Evolutionary conservation across 768 basidiomycete species (phyloP), one percentile per base, ranked within the genome.

Genomic region (Boletus rubropictus): DNA sequence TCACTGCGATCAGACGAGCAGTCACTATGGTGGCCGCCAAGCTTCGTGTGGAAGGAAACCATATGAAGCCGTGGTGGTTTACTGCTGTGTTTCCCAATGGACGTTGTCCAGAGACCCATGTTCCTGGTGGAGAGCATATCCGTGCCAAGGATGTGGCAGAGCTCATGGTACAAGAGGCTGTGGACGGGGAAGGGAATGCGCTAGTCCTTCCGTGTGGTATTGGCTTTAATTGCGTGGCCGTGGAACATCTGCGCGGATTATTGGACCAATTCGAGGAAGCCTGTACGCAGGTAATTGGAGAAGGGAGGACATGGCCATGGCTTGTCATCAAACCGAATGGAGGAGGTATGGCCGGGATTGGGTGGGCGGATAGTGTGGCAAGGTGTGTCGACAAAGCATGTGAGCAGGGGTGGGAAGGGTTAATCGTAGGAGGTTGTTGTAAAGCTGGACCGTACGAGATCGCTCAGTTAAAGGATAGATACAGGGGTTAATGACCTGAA

Each of bases 241-340:
- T 76, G 15, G 63, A 70, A 29, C 66, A 71, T 54, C 50, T 86
- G n/a, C 58, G 68, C 1, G 37, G 39, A 0, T 58, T 83, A 20
- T 53, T 77, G 20, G 50, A 35, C 4, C 64, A 71, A 22, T 73
- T 80, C 58, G 11, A 53, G 31, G 52, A 51, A 37, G 57, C 53
- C 15, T 55, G 54, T 56, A 35, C 36, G 32, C 42, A 46, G 45
- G 45, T 50, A 15, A 31, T 51, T 18, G 47, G 44, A n/a, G 42
- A 42, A n/a, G 43, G 49, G 32, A 39, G 25, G 42, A 22, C 21
- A 41, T 61, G 54, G 51, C 78, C 77, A 7, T 82, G 63, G 70
- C 66, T 90, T 9, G 73, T 88, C 5, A 52, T 90, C 20, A 86
- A 89, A 57, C 87, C 89, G 5, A 86, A 89, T 54, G 81, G 81